Evolutionary conservation across 805 yeast genomes (phyloP), one percentile per base, ranked within the genome.

Genomic region (Suhomyces tanzawaensis): DNA sequence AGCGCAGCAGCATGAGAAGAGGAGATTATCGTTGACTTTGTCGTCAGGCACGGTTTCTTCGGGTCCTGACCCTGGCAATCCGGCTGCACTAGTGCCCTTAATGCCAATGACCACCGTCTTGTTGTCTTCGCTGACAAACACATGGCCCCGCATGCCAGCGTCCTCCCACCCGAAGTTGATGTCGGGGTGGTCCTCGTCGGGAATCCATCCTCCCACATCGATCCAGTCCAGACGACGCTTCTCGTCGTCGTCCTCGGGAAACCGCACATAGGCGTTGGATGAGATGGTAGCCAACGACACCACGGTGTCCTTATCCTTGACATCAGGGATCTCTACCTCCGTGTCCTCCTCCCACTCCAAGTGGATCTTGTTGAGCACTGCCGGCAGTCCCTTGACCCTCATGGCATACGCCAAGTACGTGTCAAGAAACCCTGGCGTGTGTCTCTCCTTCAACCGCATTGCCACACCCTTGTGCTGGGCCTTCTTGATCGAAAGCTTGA

Each of bases 1-100:
- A 0, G 96, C 98, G 64, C 99, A 93, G 59, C 99, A 93, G 60
- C 99, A 93, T 8, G 95, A 85, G 57, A 93, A 93, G 24, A 93
- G 63, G 40, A 91, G 55, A 53, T 93, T 93, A 58, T 93, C 98
- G 57, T 91, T 93, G 19, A 73, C 60, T 58, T 86, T 88, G 57
- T 93, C 99, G 42, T 78, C 81, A 0, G 72, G 77, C 0, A 85
- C 82, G 0, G 98, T 91, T 35, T 84, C 96, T 1, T 68, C 71
- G 17, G 57, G 49, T 7, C 72, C 73, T 51, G 77, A 58, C 3
- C 72, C 72, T 1, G 76, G 73, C 4, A 73, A 57, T 4, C 77
- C 76, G 0, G 89, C 85, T 0, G 97, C 95, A 34, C 90, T 79
- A 1, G 99, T 91, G 1, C 99, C 99, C 58, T 93, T 93, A 41